Evolutionary conservation across 1,284 basidiomycete species (phyloP), one percentile per base, ranked within the genome.

Genomic region (Volvariella volvacea): DNA sequence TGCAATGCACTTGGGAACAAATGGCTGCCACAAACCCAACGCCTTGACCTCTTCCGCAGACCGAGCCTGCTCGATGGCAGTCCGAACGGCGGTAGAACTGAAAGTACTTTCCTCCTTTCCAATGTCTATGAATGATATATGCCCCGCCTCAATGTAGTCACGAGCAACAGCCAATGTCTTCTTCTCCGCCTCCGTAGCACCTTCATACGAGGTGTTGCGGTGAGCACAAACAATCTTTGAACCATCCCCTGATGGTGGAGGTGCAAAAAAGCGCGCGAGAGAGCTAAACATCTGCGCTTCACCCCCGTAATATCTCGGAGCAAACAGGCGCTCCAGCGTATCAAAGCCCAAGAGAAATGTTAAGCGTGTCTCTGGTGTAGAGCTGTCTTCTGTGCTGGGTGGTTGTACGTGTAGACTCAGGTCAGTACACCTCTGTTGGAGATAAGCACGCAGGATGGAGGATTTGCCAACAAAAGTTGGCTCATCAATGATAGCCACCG

Each of bases 401-500:
- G 25, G 25, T 12, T 28, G 6, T 28, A 6, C 25, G 25, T 58
- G 55, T 43, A 53, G 49, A 17, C 54, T 50, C 39, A 54, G 43
- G 43, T 49, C 49, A 17, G 51, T 47, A 25, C 76, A 49, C 47
- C 70, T 65, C 17, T 56, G 49, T 41, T 58, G 62, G 36, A 88
- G 63, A 52, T 80, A 80, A 14, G 59, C 57, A n/a, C 68, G 68
- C 42, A 91, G 69, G 16, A 75, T 61, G 15, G 73, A 68, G 9
- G 88, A 86, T 65, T 98, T 98, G 32, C 78, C 78, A 34, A 89
- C 87, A 60, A 98, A 97, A 0, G 87, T 88, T 2, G 94, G 92
- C 52, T 91, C 88, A 56, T 92, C 78, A 47, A 92, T 79, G 49
- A 95, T 74, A 1, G 77, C 94, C 1, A 96, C 79, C 0, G 88